Percentiles rank a stretch among this genome's conserved stretches.
These are phyloP conservation scores for Suaeda aralocaspica DNA, from an alignment of 148 eudicot genomes.

Conservation along the genomic window DNA sequence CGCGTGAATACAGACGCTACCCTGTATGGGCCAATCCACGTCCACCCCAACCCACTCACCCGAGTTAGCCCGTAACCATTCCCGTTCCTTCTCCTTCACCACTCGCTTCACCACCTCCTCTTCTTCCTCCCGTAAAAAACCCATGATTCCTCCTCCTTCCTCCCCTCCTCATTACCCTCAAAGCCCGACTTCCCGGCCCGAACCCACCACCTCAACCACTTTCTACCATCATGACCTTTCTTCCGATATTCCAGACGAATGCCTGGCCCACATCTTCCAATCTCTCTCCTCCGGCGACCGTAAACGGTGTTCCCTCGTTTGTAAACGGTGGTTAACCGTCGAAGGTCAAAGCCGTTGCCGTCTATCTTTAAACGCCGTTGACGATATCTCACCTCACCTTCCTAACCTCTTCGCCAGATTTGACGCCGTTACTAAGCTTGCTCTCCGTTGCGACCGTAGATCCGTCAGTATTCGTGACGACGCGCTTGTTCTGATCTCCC, in stretches of 20 bases:
- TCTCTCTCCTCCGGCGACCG: constrained; percentile 37
- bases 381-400: constrained; percentile 24
- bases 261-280: constrained; percentile 42
- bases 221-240: constrained; percentile 20
- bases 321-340: constrained; percentile 36
- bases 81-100: constrained; percentile 22
- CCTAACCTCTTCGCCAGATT: constrained; percentile 40
- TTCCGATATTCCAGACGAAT: constrained; percentile 45
- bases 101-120: constrained; percentile 18
- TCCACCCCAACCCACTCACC: constrained; percentile 20
- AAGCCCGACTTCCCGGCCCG: neutral
- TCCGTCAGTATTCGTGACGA: constrained; percentile 39
- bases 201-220: neutral
- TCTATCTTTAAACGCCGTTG: constrained; percentile 36
- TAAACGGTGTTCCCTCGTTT: constrained; percentile 36
- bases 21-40: constrained; percentile 32
- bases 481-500: constrained; percentile 32
- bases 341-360: constrained; percentile 56
- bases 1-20: constrained; percentile 18
- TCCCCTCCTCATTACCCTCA: neutral
- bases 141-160: neutral
- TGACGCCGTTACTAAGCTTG: constrained; percentile 55
- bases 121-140: neutral
- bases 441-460: constrained; percentile 46
- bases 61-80: constrained; percentile 24